Conservation (phyloP, 2,329 filamentous ascomycete species). For the Hypomyces rosellus region DNA sequence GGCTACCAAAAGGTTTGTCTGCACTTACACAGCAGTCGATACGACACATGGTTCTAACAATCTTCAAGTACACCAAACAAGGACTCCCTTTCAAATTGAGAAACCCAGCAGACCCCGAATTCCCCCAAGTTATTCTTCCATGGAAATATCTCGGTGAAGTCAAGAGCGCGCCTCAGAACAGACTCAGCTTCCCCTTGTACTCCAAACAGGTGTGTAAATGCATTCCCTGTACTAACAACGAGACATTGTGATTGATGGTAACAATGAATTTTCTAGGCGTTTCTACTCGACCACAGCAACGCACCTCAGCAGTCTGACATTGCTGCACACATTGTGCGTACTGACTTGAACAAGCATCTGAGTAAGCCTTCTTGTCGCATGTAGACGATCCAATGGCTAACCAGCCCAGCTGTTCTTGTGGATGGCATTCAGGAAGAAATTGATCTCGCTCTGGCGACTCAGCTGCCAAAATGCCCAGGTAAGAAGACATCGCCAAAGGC, state of each 20-base stretch:
- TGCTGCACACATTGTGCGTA: not conserved
- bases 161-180: not conserved
- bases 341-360: not conserved
- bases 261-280: not conserved
- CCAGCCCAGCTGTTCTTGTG: not conserved
- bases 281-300: not conserved
- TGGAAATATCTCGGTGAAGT: not conserved
- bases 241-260: not conserved
- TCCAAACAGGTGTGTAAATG: not conserved
- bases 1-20: not conserved
- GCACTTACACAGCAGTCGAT: not conserved
- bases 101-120: not conserved
- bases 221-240: not conserved
- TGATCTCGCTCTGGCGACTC: not conserved
- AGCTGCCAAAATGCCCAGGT: not conserved
- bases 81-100: not conserved
- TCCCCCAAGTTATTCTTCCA: not conserved
- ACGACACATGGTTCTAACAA: not conserved
- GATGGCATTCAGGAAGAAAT: not conserved
- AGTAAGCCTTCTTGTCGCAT: not conserved
- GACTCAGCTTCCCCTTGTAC: not conserved
- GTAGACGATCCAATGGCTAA: not conserved
- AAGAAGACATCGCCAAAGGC: not conserved
- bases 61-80: not conserved
- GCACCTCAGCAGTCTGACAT: not conserved